These are phyloP conservation scores for Solidago caesia DNA, from an alignment of 129 eudicot genomes.

Conservation along the genomic window DNA sequence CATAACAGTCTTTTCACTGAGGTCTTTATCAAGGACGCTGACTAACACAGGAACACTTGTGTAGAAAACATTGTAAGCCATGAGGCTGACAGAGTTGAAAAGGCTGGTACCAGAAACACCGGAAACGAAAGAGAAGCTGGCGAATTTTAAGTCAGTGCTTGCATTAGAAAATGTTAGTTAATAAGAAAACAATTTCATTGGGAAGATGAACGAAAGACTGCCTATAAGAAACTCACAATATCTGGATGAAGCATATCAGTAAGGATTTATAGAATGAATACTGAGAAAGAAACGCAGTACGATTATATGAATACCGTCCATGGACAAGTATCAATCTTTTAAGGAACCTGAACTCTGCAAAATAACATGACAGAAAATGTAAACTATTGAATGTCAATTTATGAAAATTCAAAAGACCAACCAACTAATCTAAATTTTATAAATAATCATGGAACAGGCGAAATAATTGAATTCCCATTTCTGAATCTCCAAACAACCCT, in stretches of 20 bases:
- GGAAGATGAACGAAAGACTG: background rate
- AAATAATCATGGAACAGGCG: background rate
- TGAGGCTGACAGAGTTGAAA: slow-evolving; percentile 96
- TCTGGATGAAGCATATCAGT: slow-evolving; percentile 89
- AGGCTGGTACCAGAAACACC: slow-evolving; percentile 98
- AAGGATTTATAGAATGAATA: slow-evolving; percentile 93
- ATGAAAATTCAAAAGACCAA: background rate
- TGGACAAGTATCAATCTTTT: slow-evolving; percentile 94
- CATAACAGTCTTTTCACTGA: slow-evolving; percentile 88
- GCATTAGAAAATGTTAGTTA: slow-evolving; percentile 2
- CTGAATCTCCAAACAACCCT: slow-evolving; percentile 8
- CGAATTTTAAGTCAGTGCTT: slow-evolving; percentile 35
- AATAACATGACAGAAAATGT: slow-evolving; percentile 27
- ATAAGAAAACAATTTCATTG: background rate
- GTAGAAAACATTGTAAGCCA: slow-evolving; percentile 97
- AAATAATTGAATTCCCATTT: background rate
- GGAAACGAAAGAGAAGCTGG: slow-evolving; percentile 93
- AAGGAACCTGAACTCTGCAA: slow-evolving; percentile 91
- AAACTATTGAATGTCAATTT: background rate
- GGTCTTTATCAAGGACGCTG: slow-evolving; percentile 97
- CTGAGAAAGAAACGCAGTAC: slow-evolving; percentile 94
- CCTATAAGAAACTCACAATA: slow-evolving; percentile 64
- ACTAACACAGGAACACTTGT: slow-evolving; percentile 92
- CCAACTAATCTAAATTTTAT: background rate
- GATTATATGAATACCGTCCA: slow-evolving; percentile 95